Evolutionary conservation across 2,329 filamentous ascomycete genomes (phyloP).

Genomic region (Talaromyces pinophilus): DNA sequence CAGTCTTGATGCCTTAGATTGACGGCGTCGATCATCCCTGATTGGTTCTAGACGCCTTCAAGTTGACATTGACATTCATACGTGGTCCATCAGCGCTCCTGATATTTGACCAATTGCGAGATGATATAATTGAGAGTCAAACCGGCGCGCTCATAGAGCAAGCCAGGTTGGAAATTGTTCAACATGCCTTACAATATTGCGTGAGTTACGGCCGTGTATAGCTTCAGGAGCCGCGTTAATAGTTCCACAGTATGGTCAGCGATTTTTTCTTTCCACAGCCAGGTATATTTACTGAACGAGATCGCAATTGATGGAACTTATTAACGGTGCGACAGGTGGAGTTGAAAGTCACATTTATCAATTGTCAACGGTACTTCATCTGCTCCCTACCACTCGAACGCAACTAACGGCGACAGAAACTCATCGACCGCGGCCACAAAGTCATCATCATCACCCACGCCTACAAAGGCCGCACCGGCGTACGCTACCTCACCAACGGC

Average conservation of each 20-base stretch:
- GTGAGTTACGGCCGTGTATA: conserved; percentile 44
- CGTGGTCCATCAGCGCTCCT: neutral
- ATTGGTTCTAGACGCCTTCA: neutral
- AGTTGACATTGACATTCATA: neutral
- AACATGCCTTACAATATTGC: conserved; percentile 70
- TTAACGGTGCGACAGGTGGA: conserved; percentile 57
- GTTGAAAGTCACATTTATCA: conserved; percentile 99
- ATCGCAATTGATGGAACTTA: conserved; percentile 31
- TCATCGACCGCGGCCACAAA: conserved; percentile 96
- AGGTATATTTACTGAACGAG: conserved; percentile 42
- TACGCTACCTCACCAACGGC: conserved; percentile 94
- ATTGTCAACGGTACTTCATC: conserved; percentile 67
- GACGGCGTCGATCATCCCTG: neutral
- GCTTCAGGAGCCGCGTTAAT: conserved; percentile 28
- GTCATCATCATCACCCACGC: conserved; percentile 97
- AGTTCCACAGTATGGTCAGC: conserved; percentile 74
- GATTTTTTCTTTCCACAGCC: conserved; percentile 99
- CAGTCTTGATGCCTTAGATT: neutral
- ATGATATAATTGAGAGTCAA: conserved; percentile 13
- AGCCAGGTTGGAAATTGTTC: conserved; percentile 20
- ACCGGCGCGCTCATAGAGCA: conserved; percentile 22
- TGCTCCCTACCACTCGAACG: conserved; percentile 8
- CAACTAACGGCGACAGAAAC: conserved; percentile 59
- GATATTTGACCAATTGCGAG: neutral
- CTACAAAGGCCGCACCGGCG: conserved; percentile 84